Percentiles rank a stretch among this genome's conserved stretches.
Evolutionary conservation across 331 rosid species (phyloP).

Genomic region (Saraca asoca): DNA sequence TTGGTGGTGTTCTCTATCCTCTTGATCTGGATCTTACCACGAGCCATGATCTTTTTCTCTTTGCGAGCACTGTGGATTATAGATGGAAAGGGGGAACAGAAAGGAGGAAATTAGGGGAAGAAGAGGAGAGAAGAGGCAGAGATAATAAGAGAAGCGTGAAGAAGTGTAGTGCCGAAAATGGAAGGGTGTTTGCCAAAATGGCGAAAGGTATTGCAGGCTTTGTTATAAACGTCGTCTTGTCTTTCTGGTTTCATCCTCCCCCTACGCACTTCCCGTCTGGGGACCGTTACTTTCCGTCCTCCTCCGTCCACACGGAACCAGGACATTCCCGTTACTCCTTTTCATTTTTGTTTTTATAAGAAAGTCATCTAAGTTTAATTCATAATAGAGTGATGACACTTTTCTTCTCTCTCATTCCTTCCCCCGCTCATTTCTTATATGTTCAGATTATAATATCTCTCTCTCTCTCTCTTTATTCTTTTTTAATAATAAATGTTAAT

Average conservation of each 20-base stretch:
- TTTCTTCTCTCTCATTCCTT: too few relatives aligned
- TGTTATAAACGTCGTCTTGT: constrained; percentile 35
- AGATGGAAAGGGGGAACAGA: background rate
- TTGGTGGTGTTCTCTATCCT: constrained; percentile 78
- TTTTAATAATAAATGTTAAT: too few relatives aligned
- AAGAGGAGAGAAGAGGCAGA: background rate
- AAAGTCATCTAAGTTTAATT: too few relatives aligned
- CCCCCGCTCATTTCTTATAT: too few relatives aligned
- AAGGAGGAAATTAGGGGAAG: background rate
- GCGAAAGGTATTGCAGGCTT: constrained; percentile 48
- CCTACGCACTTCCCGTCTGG: constrained; percentile 32
- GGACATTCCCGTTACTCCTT: background rate
- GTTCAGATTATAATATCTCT: too few relatives aligned
- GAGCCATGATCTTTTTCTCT: constrained; percentile 52
- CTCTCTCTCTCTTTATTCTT: too few relatives aligned
- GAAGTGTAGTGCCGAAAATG: constrained; percentile 41
- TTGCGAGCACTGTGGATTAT: background rate
- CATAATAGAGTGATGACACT: too few relatives aligned
- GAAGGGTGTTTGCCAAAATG: constrained; percentile 41
- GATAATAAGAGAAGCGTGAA: constrained; percentile 23
- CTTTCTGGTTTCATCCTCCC: constrained; percentile 8
- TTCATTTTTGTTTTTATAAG: too few relatives aligned
- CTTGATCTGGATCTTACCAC: constrained; percentile 98
- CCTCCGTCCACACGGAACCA: constrained; percentile 30
- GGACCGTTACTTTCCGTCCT: constrained; percentile 46